Conservation (phyloP, 345 rosid species). For the Eucalyptus urophylla region DNA sequence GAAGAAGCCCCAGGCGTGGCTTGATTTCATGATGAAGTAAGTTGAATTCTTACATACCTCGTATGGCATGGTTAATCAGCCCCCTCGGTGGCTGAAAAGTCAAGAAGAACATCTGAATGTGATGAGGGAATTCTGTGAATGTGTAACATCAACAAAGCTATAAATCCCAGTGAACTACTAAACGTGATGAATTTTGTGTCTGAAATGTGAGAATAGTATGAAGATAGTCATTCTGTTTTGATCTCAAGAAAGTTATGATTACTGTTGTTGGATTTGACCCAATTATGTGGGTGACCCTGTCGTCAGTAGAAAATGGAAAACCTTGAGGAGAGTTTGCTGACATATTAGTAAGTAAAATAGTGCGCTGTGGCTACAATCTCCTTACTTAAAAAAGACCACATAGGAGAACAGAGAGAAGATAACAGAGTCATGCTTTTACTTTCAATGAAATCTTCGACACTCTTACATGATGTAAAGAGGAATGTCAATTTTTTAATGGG, state of each 20-base stretch:
- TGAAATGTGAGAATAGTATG: neutral
- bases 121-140: neutral
- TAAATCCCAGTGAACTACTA: neutral
- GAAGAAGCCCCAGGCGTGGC: slow-evolving; percentile 86
- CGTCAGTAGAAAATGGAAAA: neutral
- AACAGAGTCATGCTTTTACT: neutral
- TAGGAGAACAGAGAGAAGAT: neutral
- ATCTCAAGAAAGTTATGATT: neutral
- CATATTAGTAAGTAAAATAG: neutral
- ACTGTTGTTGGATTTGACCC: neutral
- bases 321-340: neutral
- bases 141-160: neutral
- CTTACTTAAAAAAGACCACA: neutral
- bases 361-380: neutral
- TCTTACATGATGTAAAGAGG: neutral
- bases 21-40: slow-evolving; percentile 98
- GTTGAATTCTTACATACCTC: neutral
- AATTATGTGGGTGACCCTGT: neutral
- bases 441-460: neutral
- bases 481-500: neutral
- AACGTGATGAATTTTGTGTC: neutral
- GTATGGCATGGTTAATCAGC: neutral
- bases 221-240: neutral
- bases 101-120: neutral
- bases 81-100: neutral